Evolutionary conservation across 2,329 filamentous ascomycete genomes (phyloP), one percentile per base, ranked within the genome.

Genomic region (Epichloe amarillans): DNA sequence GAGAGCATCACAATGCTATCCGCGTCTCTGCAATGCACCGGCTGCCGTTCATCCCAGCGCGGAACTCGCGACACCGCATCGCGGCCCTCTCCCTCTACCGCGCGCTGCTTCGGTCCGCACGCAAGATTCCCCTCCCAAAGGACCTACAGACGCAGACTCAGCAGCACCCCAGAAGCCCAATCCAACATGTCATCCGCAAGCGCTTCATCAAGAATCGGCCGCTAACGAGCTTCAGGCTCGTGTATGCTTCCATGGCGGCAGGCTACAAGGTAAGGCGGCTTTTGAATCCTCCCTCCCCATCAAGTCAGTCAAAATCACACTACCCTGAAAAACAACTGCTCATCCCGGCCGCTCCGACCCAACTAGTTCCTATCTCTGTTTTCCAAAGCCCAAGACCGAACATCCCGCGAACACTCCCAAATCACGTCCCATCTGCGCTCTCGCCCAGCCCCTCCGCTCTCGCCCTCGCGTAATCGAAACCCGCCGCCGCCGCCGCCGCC

Each of bases 41-140:
- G 49, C 56, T 59, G 17, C 56, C 49, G 37, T 73, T 75, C 52
- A 55, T 76, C 42, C 74, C 77, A 35, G 71, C 72, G 53, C 70
- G 69, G 52, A 70, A 69, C 54, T 72, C 73, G 58, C 73, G 74
- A 54, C 77, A 81, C 61, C 72, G 77, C 54, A 62, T 60, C 59
- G 77, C 77, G 60, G 76, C 79, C 61, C 74, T 86, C 55, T 83
- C 85, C 47, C 79, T 91, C 46, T 90, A 84, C 68, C 77, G 83
- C 55, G 80, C 84, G 37, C 77, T 91, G 50, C 68, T 88, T 49
- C 73, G 73, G 54, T 75, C 79, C 66, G 79, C 73, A 52, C 64
- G 69, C 33, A 69, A 65, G 40, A 66, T 84, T 36, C 67, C 74
- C 1, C 66, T 86, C 2, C 73, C 77, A 1, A 58, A 70, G 60